phyloP scores from a whole-genome alignment of 1,284 basidiomycete genomes.

The Athelia psychrophila region DNA sequence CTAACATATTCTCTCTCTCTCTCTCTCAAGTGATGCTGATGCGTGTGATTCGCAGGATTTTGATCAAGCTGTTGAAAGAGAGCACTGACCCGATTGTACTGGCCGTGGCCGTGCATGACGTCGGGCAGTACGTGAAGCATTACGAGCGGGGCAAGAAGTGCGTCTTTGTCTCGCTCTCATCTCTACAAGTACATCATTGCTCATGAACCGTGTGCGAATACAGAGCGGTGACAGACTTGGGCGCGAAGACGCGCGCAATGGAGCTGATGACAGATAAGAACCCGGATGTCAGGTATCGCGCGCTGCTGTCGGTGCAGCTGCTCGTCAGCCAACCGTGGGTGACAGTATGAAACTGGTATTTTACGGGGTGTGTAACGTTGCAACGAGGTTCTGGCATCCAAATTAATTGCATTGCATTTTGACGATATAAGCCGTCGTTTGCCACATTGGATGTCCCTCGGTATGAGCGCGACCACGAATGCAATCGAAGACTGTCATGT shows the following conservation, averaged over 20 bases:
- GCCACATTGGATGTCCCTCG: too few relatives aligned
- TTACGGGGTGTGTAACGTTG: too few relatives aligned
- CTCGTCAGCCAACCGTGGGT: constrained; percentile 82
- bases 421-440: too few relatives aligned
- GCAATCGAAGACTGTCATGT: neutral
- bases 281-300: constrained; percentile 89
- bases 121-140: constrained; percentile 93
- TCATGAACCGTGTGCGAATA: constrained; percentile 4
- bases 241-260: constrained; percentile 91
- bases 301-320: constrained; percentile 80
- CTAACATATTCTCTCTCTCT: neutral
- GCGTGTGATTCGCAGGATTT: constrained; percentile 41
- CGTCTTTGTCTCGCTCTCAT: constrained; percentile 21
- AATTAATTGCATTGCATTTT: too few relatives aligned
- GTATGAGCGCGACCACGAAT: neutral
- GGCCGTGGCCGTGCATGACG: constrained; percentile 87
- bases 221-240: constrained; percentile 81
- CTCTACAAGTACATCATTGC: neutral
- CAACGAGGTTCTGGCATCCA: too few relatives aligned
- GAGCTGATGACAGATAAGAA: constrained; percentile 90
- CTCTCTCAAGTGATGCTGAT: too few relatives aligned
- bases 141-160: constrained; percentile 90
- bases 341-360: constrained; percentile 21
- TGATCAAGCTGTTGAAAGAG: constrained; percentile 73
- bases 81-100: constrained; percentile 75